Conservation (phyloP, 805 yeast species). For the Candida chauliodis region DNA sequence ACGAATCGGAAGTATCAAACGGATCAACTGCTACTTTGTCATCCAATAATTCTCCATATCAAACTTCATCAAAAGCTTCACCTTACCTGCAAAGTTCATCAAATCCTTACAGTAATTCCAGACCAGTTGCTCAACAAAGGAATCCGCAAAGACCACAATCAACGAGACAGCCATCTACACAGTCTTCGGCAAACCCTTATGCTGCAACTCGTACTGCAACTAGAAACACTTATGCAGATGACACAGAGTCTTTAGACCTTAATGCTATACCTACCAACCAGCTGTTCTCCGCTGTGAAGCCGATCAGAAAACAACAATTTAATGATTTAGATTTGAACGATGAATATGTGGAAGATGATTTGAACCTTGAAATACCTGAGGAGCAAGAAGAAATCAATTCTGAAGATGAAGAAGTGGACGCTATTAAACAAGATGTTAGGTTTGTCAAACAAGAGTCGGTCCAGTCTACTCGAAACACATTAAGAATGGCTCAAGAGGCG, state of each 20-base stretch:
- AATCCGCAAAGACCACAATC: not conserved
- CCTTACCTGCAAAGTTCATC: not conserved
- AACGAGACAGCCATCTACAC: slow-evolving; percentile 3
- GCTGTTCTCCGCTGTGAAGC: slow-evolving; percentile 19
- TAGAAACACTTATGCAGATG: slow-evolving; percentile 12
- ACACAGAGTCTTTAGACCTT: slow-evolving; percentile 34
- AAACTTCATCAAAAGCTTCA: slow-evolving; percentile 1
- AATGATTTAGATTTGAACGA: slow-evolving; percentile 32
- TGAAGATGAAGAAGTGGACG: slow-evolving; percentile 88
- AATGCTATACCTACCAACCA: slow-evolving; percentile 35
- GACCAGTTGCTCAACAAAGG: not conserved
- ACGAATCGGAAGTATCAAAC: not conserved
- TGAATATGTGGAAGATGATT: slow-evolving; percentile 33
- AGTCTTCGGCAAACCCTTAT: not conserved
- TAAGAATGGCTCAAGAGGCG: slow-evolving; percentile 50
- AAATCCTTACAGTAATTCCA: slow-evolving; percentile 7
- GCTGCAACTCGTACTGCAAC: not conserved
- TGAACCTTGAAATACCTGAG: slow-evolving; percentile 35
- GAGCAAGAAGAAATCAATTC: slow-evolving; percentile 41
- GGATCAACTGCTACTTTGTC: not conserved
- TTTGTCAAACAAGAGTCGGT: slow-evolving; percentile 86
- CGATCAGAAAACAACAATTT: slow-evolving; percentile 16
- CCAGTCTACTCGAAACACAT: slow-evolving; percentile 78
- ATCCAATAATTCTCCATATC: not conserved
- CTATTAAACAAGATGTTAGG: slow-evolving; percentile 74